Evolutionary conservation across 352 stramenopile species (phyloP).

Genomic region (Phytophthora cactorum): DNA sequence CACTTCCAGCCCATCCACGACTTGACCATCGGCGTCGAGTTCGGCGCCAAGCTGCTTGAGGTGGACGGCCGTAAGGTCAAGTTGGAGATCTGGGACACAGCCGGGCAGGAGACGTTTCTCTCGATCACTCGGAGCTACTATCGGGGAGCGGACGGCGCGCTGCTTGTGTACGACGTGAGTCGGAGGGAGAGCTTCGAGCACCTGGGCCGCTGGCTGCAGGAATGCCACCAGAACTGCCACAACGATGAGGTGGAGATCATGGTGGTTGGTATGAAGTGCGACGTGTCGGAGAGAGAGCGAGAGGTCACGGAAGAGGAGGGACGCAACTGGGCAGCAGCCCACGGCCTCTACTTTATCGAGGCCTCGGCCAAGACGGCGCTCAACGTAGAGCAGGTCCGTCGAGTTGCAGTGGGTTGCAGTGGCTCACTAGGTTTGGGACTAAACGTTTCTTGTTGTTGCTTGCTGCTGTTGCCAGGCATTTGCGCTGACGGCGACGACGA

Average conservation of each 20-base stretch:
- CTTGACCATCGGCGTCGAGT: slow-evolving; percentile 93
- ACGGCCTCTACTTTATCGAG: slow-evolving; percentile 87
- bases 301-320: slow-evolving; percentile 78
- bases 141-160: slow-evolving; percentile 81
- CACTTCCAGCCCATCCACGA: slow-evolving; percentile 91
- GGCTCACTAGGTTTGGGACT: background rate
- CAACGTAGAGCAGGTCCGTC: slow-evolving; percentile 81
- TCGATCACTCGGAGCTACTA: slow-evolving; percentile 92
- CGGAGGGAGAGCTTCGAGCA: slow-evolving; percentile 84
- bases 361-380: slow-evolving; percentile 80
- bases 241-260: slow-evolving; percentile 87
- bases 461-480: slow-evolving; percentile 49
- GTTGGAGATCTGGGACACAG: slow-evolving; percentile 94
- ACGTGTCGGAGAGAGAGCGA: slow-evolving; percentile 58
- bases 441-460: slow-evolving; percentile 9
- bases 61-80: slow-evolving; percentile 89
- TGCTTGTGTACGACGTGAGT: slow-evolving; percentile 91
- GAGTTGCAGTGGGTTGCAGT: background rate
- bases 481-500: slow-evolving; percentile 70
- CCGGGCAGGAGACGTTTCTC: slow-evolving; percentile 90
- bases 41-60: slow-evolving; percentile 87
- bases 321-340: slow-evolving; percentile 57
- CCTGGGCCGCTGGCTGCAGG: slow-evolving; percentile 76
- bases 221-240: slow-evolving; percentile 87
- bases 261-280: slow-evolving; percentile 89